These are phyloP conservation scores for Cadophora sp. DNA, from an alignment of 2,329 filamentous ascomycete genomes.

Conservation along the genomic window DNA sequence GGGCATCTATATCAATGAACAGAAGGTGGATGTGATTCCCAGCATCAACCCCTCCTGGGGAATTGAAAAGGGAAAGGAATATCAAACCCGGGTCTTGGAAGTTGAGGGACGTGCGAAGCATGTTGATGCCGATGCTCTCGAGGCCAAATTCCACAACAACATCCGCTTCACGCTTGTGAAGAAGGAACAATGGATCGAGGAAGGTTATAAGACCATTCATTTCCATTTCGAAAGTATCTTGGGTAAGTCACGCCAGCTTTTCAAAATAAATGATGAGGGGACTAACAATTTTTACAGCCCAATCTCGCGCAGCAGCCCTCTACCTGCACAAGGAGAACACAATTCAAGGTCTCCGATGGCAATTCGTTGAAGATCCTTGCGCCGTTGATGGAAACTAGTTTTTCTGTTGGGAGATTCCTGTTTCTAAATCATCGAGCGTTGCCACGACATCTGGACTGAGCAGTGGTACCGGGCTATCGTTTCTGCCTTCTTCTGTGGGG, in stretches of 20 bases:
- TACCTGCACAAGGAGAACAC: neutral
- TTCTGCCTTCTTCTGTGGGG: no score
- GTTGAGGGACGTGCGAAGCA: neutral
- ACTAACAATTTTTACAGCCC: neutral
- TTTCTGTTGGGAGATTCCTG: neutral
- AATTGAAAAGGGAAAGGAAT: neutral
- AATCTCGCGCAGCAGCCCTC: neutral
- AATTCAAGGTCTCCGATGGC: neutral
- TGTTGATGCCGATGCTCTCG: neutral
- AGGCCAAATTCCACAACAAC: neutral
- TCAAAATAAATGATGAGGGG: neutral
- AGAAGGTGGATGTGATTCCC: neutral
- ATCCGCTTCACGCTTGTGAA: conserved; percentile 2
- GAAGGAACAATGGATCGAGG: neutral
- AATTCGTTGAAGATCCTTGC: neutral
- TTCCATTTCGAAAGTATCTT: conserved; percentile 7
- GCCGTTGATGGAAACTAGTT: neutral
- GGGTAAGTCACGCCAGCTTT: neutral
- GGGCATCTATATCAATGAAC: neutral
- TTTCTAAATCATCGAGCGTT: neutral
- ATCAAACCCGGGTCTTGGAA: neutral
- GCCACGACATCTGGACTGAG: no score
- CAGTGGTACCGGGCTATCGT: no score
- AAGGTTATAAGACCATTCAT: neutral
- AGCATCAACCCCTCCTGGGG: conserved; percentile 2